Percentiles rank a stretch among this genome's conserved stretches.
These are phyloP conservation scores for Ophiosphaerella korrae DNA, from an alignment of 2,329 filamentous ascomycete species.

Conservation along the genomic window DNA sequence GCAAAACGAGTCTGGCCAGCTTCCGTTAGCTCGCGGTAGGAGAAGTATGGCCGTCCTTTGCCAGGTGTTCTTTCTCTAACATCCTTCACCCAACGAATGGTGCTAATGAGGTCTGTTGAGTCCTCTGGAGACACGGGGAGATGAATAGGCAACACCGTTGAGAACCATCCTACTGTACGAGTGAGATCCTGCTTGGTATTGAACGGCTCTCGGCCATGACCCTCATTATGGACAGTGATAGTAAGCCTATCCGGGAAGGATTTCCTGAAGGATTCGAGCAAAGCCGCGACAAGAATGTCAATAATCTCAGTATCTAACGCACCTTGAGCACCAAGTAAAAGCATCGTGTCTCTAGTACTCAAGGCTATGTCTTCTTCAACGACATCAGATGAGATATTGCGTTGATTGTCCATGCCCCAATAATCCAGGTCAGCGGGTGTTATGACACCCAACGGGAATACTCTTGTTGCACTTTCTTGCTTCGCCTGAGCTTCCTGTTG, in stretches of 20 bases:
- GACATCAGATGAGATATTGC: conserved; percentile 43
- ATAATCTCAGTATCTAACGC: conserved; percentile 43
- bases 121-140: conserved; percentile 31
- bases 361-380: conserved; percentile 38
- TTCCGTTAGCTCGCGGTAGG: conserved; percentile 30
- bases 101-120: conserved; percentile 35
- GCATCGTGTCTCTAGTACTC: conserved; percentile 39
- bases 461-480: conserved; percentile 26
- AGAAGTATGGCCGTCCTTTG: conserved; percentile 42
- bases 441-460: conserved; percentile 34
- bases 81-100: conserved; percentile 42
- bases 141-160: conserved; percentile 43
- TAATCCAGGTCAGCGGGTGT: conserved; percentile 39
- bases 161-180: conserved; percentile 59
- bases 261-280: conserved; percentile 51
- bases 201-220: conserved; percentile 56
- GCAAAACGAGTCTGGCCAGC: conserved; percentile 33
- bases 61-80: conserved; percentile 35
- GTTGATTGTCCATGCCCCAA: conserved; percentile 45
- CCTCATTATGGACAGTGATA: conserved; percentile 55
- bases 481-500: conserved; percentile 39
- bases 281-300: conserved; percentile 43
- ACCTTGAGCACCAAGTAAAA: conserved; percentile 40
- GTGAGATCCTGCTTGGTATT: conserved; percentile 54
- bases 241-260: conserved; percentile 49